Conservation (phyloP, 2,329 filamentous ascomycete genomes). For the Rhynchosporium graminicola region DNA sequence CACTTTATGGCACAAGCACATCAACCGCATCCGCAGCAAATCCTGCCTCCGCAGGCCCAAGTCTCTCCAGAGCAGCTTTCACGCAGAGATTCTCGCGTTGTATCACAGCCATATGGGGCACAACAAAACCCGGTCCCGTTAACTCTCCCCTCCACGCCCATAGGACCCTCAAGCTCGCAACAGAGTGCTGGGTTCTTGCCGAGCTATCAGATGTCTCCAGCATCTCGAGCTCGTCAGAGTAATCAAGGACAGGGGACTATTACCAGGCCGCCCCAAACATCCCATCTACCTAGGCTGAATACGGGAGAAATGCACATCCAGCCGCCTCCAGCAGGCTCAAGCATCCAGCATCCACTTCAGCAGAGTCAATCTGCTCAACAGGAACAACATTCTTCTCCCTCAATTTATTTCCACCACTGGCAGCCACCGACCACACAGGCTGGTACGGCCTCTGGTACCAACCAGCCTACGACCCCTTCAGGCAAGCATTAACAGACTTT, state of each 20-base stretch:
- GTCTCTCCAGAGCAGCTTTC: constrained; percentile 57
- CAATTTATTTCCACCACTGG: constrained; percentile 92
- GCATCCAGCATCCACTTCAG: constrained; percentile 51
- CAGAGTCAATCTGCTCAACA: constrained; percentile 53
- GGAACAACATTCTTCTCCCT: constrained; percentile 61
- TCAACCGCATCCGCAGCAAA: constrained; percentile 42
- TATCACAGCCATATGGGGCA: constrained; percentile 29
- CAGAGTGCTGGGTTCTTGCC: constrained; percentile 35
- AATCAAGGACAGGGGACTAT: constrained; percentile 33
- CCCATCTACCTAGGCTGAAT: constrained; percentile 46
- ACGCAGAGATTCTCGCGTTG: constrained; percentile 52
- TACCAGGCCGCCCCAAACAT: constrained; percentile 36
- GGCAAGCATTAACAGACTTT: constrained; percentile 57
- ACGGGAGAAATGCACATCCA: constrained; percentile 45
- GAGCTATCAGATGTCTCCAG: constrained; percentile 41
- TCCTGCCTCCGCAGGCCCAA: constrained; percentile 51
- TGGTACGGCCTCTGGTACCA: constrained; percentile 51
- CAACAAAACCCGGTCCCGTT: constrained; percentile 35
- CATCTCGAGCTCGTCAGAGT: constrained; percentile 37
- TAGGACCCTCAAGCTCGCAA: constrained; percentile 32
- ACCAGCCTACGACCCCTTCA: constrained; percentile 72
- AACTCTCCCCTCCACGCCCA: constrained; percentile 39
- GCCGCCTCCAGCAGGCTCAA: constrained; percentile 41
- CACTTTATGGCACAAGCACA: constrained; percentile 60
- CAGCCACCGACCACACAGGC: constrained; percentile 73